These are phyloP conservation scores for Pulveroboletus sp. DNA, from an alignment of 768 basidiomycete species.

Conservation along the genomic window DNA sequence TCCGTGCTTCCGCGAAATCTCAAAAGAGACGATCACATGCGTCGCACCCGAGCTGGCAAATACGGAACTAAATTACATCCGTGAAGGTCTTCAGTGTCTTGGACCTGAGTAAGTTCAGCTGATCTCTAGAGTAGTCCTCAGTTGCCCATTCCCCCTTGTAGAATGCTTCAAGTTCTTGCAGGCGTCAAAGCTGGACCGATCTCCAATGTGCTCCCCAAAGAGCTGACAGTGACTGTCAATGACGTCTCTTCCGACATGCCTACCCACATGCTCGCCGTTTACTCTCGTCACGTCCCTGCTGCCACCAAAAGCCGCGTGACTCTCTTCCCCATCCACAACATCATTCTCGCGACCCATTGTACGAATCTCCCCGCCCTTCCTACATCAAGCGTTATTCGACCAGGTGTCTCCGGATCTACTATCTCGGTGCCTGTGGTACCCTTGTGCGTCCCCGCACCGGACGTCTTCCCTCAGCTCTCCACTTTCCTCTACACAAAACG, in stretches of 20 bases:
- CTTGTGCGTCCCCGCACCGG: slow-evolving; percentile 64
- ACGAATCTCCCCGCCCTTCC: slow-evolving; percentile 27
- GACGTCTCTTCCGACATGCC: slow-evolving; percentile 31
- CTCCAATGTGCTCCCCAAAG: slow-evolving; percentile 25
- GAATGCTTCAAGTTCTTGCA: slow-evolving; percentile 30
- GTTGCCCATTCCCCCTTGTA: slow-evolving; percentile 12
- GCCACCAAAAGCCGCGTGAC: slow-evolving; percentile 29
- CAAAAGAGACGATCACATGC: slow-evolving; percentile 10
- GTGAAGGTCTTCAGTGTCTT: slow-evolving; percentile 23
- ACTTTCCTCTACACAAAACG: slow-evolving; percentile 67
- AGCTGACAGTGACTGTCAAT: slow-evolving; percentile 23
- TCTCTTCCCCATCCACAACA: slow-evolving; percentile 34
- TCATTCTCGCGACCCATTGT: slow-evolving; percentile 31
- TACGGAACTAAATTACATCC: slow-evolving; percentile 24
- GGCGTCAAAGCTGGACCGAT: slow-evolving; percentile 20
- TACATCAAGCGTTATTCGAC: slow-evolving; percentile 7
- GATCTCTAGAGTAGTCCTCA: background rate
- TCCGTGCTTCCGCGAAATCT: slow-evolving; percentile 12
- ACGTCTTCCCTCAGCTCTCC: slow-evolving; percentile 61
- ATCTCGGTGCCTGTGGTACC: slow-evolving; percentile 58
- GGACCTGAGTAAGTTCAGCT: slow-evolving; percentile 22
- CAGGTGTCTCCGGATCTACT: slow-evolving; percentile 14
- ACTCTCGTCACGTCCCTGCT: slow-evolving; percentile 21
- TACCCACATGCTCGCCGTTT: slow-evolving; percentile 31
- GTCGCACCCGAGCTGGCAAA: slow-evolving; percentile 26